A percentile compares a stretch with the other conserved stretches of the same genome.
phyloP scores from a whole-genome alignment of 2,329 filamentous ascomycete species.

The Orbilia javanica region DNA sequence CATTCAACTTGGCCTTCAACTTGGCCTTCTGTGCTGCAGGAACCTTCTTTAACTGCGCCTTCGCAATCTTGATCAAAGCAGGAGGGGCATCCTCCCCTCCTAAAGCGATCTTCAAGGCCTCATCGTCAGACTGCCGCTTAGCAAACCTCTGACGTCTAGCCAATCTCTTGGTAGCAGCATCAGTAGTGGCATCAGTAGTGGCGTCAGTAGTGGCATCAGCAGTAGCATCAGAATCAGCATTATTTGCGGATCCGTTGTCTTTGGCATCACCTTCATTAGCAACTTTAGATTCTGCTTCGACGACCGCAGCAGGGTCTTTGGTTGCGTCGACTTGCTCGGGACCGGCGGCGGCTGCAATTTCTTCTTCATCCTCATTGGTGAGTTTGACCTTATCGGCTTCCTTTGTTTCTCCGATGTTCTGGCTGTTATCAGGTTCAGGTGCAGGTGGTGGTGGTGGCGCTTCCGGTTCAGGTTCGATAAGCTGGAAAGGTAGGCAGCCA shows the following conservation, averaged over 20 bases:
- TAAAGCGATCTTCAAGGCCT: neutral
- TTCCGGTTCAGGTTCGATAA: neutral
- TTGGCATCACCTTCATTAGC: neutral
- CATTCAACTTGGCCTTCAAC: conserved; percentile 14
- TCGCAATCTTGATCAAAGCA: neutral
- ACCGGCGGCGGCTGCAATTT: neutral
- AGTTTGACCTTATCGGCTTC: conserved; percentile 15
- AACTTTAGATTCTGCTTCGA: neutral
- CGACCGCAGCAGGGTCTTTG: neutral
- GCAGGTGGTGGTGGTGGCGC: neutral
- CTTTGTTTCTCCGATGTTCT: conserved; percentile 25
- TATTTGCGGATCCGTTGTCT: no score
- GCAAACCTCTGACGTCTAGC: neutral
- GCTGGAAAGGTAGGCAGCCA: conserved; percentile 8
- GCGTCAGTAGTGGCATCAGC: neutral
- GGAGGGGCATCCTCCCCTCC: conserved; percentile 12
- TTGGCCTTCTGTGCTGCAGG: conserved; percentile 7
- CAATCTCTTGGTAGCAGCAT: neutral
- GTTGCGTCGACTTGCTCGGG: neutral
- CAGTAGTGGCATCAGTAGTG: neutral
- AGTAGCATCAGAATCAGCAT: neutral
- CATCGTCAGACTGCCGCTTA: conserved; percentile 23
- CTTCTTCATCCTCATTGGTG: neutral
- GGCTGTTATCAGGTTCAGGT: neutral
- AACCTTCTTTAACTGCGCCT: conserved; percentile 20